A percentile compares a stretch with the other conserved stretches of the same genome.
These are phyloP conservation scores for Salvia splendens DNA, from an alignment of 257 asterid genomes.

Conservation along the genomic window DNA sequence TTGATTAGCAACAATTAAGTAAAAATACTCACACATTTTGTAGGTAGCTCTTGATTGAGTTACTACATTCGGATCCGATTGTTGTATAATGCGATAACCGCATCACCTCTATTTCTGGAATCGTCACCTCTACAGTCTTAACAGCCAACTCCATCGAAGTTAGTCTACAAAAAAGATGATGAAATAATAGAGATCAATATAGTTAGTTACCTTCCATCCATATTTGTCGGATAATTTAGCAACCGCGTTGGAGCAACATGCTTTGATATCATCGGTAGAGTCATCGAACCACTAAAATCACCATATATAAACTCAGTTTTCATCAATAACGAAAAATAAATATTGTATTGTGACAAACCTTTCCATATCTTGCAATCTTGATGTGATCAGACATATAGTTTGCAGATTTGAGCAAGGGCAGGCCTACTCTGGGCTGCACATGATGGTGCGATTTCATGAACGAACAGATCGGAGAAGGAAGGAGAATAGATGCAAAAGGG, in stretches of 20 bases:
- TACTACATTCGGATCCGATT: slow-evolving; percentile 77
- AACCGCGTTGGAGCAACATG: slow-evolving; percentile 64
- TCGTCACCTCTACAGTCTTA: slow-evolving; percentile 72
- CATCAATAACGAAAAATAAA: background rate
- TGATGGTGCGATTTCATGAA: too few species aligned
- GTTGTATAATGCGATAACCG: slow-evolving; percentile 85
- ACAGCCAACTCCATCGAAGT: background rate
- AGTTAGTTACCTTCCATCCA: slow-evolving; percentile 70
- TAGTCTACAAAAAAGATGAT: background rate
- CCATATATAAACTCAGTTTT: background rate
- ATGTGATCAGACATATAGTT: slow-evolving; percentile 40
- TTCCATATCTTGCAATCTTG: slow-evolving; percentile 70
- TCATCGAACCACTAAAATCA: slow-evolving; percentile 83
- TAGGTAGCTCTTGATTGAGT: slow-evolving; percentile 49
- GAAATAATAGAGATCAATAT: too few species aligned
- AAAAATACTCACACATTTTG: slow-evolving; percentile 48
- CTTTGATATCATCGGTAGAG: slow-evolving; percentile 66
- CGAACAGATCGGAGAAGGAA: too few species aligned
- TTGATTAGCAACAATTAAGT: too few species aligned
- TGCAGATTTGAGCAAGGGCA: slow-evolving; percentile 66
- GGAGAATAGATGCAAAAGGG: background rate
- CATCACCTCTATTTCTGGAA: slow-evolving; percentile 90
- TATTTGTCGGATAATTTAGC: slow-evolving; percentile 52
- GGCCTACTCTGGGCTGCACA: slow-evolving; percentile 56
- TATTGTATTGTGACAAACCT: slow-evolving; percentile 47